Evolutionary conservation across 441 rosid genomes (phyloP), one percentile per base, ranked within the genome.

Genomic region (Adansonia rubrostipa): DNA sequence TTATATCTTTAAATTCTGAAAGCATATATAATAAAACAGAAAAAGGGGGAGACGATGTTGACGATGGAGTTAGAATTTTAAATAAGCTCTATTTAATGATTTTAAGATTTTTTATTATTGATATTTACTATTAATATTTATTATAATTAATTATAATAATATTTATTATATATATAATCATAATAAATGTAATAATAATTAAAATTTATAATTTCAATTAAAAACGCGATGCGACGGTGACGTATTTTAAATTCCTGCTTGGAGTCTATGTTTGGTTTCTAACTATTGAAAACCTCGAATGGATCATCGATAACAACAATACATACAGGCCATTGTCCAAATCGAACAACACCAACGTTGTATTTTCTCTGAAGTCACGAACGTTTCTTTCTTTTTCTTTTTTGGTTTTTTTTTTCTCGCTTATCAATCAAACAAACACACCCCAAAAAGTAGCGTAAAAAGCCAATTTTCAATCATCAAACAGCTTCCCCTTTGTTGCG

Each of bases 181-280:
- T 28, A 28, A 28, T 28, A 28, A 28, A 28, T 28, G 33, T 28
- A 28, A 28, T 28, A 28, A 28, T 28, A 28, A 28, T 28, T 28
- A 28, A 28, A 28, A 28, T 28, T 2, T 28, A 28, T 28, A 28
- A 28, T 28, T 28, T 28, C 33, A 28, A 28, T 28, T 28, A 28
- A 28, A 28, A 28, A 28, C 33, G 33, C 33, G 33, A 28, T 28
- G 33, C 33, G 33, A 28, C 33, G 33, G 33, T 28, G 33, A 28
- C 33, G 33, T 28, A 28, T 28, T 28, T 28, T 28, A 28, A 28
- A 28, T 28, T 28, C 33, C 33, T 28, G 2, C 47, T 2, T 33
- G 47, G 68, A 63, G 68, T 63, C 6, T 45, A 63, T 33, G 47
- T 63, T 63, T 14, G 68, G 68, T 63, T 63, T 33, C 10, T 14